Percentiles rank a stretch among this genome's conserved stretches.
Evolutionary conservation across 345 rosid genomes (phyloP).

Genomic region (Pistacia atlantica): DNA sequence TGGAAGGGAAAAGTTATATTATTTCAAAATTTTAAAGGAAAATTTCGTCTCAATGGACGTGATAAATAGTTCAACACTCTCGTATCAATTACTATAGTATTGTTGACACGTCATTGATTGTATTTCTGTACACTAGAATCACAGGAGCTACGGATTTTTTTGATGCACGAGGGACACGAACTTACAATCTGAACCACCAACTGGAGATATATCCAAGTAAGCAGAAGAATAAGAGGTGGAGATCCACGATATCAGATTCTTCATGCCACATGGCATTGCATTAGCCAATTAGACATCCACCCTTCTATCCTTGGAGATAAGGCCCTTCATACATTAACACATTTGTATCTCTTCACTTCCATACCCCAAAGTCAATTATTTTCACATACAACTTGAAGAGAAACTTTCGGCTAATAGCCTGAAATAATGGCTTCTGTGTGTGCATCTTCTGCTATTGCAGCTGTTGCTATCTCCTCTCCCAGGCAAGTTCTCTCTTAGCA

Average conservation of each 20-base stretch:
- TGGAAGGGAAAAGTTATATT: too few species aligned
- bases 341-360: conserved; percentile 20
- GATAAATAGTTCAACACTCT: too few species aligned
- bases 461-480: conserved; percentile 61
- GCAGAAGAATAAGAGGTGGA: conserved; percentile 25
- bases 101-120: background rate
- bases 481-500: conserved; percentile 46
- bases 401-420: background rate
- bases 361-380: conserved; percentile 5
- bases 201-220: conserved; percentile 27
- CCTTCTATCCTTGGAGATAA: conserved; percentile 62
- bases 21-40: too few species aligned
- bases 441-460: conserved; percentile 88
- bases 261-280: conserved; percentile 48
- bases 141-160: background rate
- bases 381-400: background rate
- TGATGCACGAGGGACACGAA: background rate
- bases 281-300: conserved; percentile 33
- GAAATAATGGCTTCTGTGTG: conserved; percentile 77
- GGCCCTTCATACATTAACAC: conserved; percentile 40
- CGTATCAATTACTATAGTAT: too few species aligned
- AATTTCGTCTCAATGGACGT: too few species aligned
- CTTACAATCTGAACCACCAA: conserved; percentile 34
- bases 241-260: conserved; percentile 34
- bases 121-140: background rate